Evolutionary conservation across 2,329 filamentous ascomycete genomes (phyloP).

Genomic region (Beauveria scarabaeidicola): DNA sequence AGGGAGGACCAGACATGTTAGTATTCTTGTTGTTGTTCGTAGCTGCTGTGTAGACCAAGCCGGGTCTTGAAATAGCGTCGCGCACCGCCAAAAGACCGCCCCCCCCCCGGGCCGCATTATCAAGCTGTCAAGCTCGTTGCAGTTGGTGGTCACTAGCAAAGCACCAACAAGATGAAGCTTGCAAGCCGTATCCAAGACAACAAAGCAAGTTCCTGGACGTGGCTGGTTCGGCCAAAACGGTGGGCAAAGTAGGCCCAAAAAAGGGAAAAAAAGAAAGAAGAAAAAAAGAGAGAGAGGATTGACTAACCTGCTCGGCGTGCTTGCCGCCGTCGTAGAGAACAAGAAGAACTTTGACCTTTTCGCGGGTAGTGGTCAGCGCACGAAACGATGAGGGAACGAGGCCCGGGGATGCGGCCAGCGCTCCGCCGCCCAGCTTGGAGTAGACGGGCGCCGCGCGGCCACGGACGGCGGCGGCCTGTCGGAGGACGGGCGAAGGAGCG

Average conservation of each 20-base stretch:
- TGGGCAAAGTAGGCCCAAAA: too few species aligned
- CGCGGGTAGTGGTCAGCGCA: constrained; percentile 41
- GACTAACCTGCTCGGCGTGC: constrained; percentile 74
- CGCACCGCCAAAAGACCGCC: neutral
- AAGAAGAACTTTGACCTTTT: constrained; percentile 87
- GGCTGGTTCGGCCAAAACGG: neutral
- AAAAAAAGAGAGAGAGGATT: neutral
- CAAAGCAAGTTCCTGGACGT: neutral
- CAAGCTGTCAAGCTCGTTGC: neutral
- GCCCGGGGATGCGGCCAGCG: constrained; percentile 20
- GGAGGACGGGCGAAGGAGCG: constrained; percentile 15
- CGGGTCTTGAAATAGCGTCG: constrained; percentile 2
- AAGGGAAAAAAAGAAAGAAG: neutral
- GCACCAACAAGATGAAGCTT: neutral
- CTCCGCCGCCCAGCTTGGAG: constrained; percentile 27
- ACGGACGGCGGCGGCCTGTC: constrained; percentile 11
- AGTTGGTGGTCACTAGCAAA: neutral
- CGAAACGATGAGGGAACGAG: constrained; percentile 40
- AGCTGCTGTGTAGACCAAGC: neutral
- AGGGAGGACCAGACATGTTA: constrained; percentile 6
- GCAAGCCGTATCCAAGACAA: neutral
- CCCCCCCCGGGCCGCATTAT: constrained; percentile 1
- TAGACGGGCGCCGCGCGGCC: constrained; percentile 11
- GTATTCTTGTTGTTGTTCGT: neutral
- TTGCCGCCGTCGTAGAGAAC: constrained; percentile 87